Evolutionary conservation across 1,284 basidiomycete species (phyloP), one percentile per base, ranked within the genome.

Genomic region (Boletellus deceptivus): DNA sequence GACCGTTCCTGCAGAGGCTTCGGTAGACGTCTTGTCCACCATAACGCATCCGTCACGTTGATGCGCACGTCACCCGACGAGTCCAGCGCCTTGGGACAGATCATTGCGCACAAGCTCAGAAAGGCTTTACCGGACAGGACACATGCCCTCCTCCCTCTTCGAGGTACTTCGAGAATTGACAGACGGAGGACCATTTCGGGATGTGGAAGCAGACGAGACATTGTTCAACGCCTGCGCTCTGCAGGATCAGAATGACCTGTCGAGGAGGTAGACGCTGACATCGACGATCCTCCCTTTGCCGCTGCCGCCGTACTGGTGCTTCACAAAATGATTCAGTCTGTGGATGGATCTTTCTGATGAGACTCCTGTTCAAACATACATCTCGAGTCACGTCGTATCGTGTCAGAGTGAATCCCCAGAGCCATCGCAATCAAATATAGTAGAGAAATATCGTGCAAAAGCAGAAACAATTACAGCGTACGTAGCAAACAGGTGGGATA

Each of bases 401-500:
- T 43, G 41, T 39, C 40, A 43, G 18, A 56, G 29, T 33, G 20
- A 39, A 45, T 52, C 39, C 31, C 36, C 43, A 35, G 37, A 25
- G 31, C 33, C 40, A 24, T 61, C 50, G 36, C 53, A 43, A 44
- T 43, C 43, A 46, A 48, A 50, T 50, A 45, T 49, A 46, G 43
- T 36, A 62, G 44, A 50, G 34, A 55, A 47, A 55, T 42, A 34
- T 14, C 11, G 43, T 50, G 40, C 43, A 45, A 25, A 24, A 31
- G 42, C 2, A 17, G 46, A 46, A 46, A 74, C 68, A 70, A 72
- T 71, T 77, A 78, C 76, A 80, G 29, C 29, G 29, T 64, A 72
- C 29, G 29, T 64, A 72, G 72, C 73, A 73, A 79, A 77, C 73
- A 75, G 75, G 72, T 75, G 27, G 75, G 75, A 75, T 74, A 77